These are phyloP conservation scores for Elongisporangium undulatum DNA, from an alignment of 352 stramenopile genomes.

Conservation along the genomic window DNA sequence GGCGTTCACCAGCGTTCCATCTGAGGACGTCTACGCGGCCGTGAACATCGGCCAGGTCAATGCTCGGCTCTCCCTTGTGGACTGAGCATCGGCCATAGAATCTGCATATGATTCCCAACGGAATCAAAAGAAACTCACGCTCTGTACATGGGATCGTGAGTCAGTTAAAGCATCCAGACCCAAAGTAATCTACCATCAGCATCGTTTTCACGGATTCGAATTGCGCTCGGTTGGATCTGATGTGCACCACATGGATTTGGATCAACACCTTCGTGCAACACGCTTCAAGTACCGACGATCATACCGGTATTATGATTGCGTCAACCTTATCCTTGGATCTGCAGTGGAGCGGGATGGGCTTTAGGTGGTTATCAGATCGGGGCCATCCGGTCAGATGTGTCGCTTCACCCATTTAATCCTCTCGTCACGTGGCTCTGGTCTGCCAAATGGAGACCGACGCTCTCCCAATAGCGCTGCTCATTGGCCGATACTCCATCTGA, in stretches of 20 bases:
- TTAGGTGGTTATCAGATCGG: background rate
- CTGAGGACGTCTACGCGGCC: background rate
- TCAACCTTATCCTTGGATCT: background rate
- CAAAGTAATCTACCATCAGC: too few species aligned
- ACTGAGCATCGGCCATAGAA: background rate
- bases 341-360: background rate
- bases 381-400: background rate
- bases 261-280: background rate
- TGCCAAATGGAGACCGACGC: too few species aligned
- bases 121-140: too few species aligned
- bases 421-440: too few species aligned
- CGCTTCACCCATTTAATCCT: background rate
- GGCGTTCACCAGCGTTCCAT: background rate
- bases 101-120: too few species aligned
- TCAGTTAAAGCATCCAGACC: background rate
- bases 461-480: too few species aligned
- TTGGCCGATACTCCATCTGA: too few species aligned
- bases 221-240: too few species aligned
- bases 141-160: background rate
- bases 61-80: background rate
- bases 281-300: background rate
- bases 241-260: too few species aligned
- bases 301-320: background rate
- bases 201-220: too few species aligned
- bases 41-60: background rate